Evolutionary conservation across 129 eudicot genomes (phyloP).

Genomic region (Flaveria robusta): DNA sequence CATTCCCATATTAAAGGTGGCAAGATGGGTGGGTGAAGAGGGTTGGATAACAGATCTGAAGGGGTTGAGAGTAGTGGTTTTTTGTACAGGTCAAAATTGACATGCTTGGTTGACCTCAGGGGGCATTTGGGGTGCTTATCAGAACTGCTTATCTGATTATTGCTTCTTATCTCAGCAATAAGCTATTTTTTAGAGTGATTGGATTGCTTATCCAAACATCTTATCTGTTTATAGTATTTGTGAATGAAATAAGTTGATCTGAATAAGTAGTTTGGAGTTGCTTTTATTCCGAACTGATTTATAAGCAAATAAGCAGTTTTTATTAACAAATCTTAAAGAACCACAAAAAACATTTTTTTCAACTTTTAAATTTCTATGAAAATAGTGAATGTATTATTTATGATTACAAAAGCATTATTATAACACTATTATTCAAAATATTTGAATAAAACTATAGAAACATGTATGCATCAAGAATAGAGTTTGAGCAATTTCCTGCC

Average conservation of each 20-base stretch:
- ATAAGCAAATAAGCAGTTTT: background rate
- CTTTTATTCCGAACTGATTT: background rate
- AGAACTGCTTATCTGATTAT: background rate
- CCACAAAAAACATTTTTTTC: background rate
- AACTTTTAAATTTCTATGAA: background rate
- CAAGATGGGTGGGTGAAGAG: constrained; percentile 3
- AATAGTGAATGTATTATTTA: background rate
- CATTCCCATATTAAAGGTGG: no score
- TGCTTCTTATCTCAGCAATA: background rate
- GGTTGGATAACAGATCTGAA: background rate
- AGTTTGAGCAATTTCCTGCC: background rate
- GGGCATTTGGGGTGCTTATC: background rate
- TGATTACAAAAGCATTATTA: background rate
- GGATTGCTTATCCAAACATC: background rate
- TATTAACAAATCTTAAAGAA: background rate
- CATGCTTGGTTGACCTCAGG: background rate
- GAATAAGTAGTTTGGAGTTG: background rate
- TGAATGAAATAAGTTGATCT: background rate
- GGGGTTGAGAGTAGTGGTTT: background rate
- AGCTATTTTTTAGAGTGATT: background rate
- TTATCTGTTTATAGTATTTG: background rate
- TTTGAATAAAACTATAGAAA: background rate
- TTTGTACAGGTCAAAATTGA: background rate
- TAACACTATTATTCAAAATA: background rate
- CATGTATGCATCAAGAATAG: background rate